Base-by-base conservation (phyloP, 306 rosid species). In the Astragalus membranaceus region DNA sequence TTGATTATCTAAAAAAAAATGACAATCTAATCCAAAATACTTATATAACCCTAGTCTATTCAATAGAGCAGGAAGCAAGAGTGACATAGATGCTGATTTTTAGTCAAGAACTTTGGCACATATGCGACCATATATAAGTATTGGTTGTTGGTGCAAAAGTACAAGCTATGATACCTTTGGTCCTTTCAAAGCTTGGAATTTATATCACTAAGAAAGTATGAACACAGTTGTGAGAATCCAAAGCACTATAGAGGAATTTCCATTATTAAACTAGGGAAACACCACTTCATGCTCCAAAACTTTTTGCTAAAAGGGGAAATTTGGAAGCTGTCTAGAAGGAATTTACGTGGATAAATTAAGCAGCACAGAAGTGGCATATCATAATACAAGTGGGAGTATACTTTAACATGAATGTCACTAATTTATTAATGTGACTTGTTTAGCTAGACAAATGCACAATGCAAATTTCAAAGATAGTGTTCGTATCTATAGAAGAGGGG, bases 51-150 rank as follows among this genome's bases (percentile, higher is more conserved):
- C 17, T 41, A 20, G 67, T 62, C 36, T 42, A 62, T 17, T 62
- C 68, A 17, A 41, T 41, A 49, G 57, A 49, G 30, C 5, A 51
- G 7, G 1, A 6, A 23, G 47, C 60, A 42, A 3, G 35, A 26
- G 43, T 39, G 39, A 35, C 39, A 3, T 0, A 5, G 74, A 58
- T 50, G 72, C 11, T 43, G 48, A 54, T 67, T 35, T 70, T 56
- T 65, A 50, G 79, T 73, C 79, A 78, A 81, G 82, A 81, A 81
- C 75, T 48, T 62, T 30, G 42, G 82, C 63, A 77, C 70, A 80
- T 65, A 39, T 63, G 68, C 58, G 0, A 20, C 10, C 30, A 26
- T 12, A 57, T 14, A 32, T 10, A 36, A 55, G 35, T 17, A 49
- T 51, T 66, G 67, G 44, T 49, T 26, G 61, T 4, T 8, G 48